Evolutionary conservation across 371 early-diverging fungal genomes (phyloP).

Genomic region (Ordospora pajunii): DNA sequence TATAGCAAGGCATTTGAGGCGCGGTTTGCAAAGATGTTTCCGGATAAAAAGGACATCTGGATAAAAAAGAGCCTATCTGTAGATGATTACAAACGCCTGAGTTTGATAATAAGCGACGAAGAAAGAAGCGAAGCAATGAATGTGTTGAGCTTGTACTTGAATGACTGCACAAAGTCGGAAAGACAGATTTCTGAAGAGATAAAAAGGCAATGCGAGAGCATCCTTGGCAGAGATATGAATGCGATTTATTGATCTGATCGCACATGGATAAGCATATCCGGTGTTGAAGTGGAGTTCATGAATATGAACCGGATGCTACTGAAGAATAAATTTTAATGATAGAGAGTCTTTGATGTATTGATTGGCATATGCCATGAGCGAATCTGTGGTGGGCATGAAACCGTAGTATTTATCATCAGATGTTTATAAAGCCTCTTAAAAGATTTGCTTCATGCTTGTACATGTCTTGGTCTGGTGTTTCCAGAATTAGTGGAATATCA

Average conservation of each 20-base stretch:
- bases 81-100: not conserved
- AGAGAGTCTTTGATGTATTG: too few species aligned
- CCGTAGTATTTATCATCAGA: not conserved
- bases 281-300: too few species aligned
- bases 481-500: slow-evolving; percentile 64
- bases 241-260: too few species aligned
- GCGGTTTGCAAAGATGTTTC: not conserved
- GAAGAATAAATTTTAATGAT: too few species aligned
- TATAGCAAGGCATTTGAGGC: not conserved
- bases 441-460: slow-evolving; percentile 56
- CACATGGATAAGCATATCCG: too few species aligned
- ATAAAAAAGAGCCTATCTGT: not conserved
- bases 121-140: not conserved
- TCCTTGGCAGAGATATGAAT: too few species aligned
- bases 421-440: slow-evolving; percentile 8
- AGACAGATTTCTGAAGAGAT: too few species aligned
- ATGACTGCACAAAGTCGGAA: too few species aligned
- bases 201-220: too few species aligned
- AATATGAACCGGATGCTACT: too few species aligned
- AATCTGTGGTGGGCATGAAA: too few species aligned
- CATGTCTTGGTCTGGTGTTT: slow-evolving; percentile 63
- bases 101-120: not conserved
- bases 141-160: not conserved
- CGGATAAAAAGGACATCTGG: not conserved
- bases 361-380: too few species aligned